These are phyloP conservation scores for Stellera chamaejasme DNA, from an alignment of 345 rosid genomes.

Conservation along the genomic window DNA sequence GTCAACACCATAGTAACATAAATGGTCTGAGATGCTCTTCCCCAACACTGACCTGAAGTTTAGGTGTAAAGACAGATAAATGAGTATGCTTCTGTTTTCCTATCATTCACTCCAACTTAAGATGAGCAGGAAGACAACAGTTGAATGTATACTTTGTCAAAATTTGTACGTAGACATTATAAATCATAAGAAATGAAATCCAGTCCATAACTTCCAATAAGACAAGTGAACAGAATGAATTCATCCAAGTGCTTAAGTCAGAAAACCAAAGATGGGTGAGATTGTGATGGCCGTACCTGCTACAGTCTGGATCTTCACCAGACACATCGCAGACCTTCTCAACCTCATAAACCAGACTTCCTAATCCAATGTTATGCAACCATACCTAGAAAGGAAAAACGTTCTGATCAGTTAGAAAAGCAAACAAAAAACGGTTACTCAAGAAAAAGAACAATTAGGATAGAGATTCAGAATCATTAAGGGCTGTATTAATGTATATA, in stretches of 20 bases:
- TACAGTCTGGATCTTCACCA: constrained; percentile 76
- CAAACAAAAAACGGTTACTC: not conserved
- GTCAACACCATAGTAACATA: constrained; percentile 60
- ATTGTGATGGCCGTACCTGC: constrained; percentile 42
- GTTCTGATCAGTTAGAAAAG: not conserved
- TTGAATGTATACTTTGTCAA: not conserved
- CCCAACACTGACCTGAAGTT: constrained; percentile 72
- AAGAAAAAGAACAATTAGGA: no score
- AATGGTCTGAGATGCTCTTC: constrained; percentile 65
- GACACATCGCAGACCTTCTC: constrained; percentile 75
- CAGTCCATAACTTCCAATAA: not conserved
- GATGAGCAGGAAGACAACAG: not conserved
- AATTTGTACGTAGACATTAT: no score
- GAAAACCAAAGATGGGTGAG: constrained; percentile 2
- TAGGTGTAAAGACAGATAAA: not conserved
- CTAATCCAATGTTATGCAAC: constrained; percentile 45
- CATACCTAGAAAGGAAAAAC: constrained; percentile 37
- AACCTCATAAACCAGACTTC: constrained; percentile 36
- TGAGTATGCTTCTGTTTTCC: constrained; percentile 1
- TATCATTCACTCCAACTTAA: constrained; percentile 4
- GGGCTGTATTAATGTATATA: no score
- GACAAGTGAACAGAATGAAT: not conserved
- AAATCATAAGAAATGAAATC: not conserved
- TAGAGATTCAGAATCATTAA: no score
- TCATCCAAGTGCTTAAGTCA: not conserved